Evolutionary conservation across 805 yeast genomes (phyloP), one percentile per base, ranked within the genome.

Genomic region (Yarrowia sp.): DNA sequence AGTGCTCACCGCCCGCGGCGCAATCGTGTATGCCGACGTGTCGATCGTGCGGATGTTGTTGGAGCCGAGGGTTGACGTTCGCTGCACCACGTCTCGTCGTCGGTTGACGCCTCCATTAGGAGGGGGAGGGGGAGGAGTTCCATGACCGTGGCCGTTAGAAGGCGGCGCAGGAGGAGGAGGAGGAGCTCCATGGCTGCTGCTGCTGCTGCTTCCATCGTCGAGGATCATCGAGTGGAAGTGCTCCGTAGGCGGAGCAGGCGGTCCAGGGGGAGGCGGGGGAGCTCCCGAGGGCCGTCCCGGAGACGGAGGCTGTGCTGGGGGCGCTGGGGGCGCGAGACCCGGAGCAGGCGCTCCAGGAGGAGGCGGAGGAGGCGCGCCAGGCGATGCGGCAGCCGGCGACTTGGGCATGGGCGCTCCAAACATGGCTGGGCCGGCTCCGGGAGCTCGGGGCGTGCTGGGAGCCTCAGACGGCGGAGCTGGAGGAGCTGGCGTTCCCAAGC

Each of bases 11-110:
- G 69, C 70, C 16, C 73, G 71, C 7, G 78, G 73, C n/a, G 80
- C 74, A 62, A 86, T 84, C 0, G 90, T 86, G 69, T 85, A 86
- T 1, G 86, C 79, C 68, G 86, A 83, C 0, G 86, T 84, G 60
- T 85, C 85, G 21, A 85, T 81, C 63, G 82, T 82, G 41, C 90
- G 76, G 64, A 85, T 73, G 62, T 80, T 77, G 47, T 80, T 32
- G 69, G 75, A 64, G 64, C 64, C 64, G 12, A 58, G 61, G 2
- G 51, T 39, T 2, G 61, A 55, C 12, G 51, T 41, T 51, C 58
- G 41, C 33, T 51, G 42, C 18, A 51, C 58, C 7, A 22, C 32
- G 18, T 51, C 58, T n/a, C 58, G 31, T 3, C 58, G 41, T 51
- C 42, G 14, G 53, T 58, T 58, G 31, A 42, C 51, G 12, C 44